Conservation (phyloP, 1,284 basidiomycete species). For the Mycosarcoma maydis region DNA sequence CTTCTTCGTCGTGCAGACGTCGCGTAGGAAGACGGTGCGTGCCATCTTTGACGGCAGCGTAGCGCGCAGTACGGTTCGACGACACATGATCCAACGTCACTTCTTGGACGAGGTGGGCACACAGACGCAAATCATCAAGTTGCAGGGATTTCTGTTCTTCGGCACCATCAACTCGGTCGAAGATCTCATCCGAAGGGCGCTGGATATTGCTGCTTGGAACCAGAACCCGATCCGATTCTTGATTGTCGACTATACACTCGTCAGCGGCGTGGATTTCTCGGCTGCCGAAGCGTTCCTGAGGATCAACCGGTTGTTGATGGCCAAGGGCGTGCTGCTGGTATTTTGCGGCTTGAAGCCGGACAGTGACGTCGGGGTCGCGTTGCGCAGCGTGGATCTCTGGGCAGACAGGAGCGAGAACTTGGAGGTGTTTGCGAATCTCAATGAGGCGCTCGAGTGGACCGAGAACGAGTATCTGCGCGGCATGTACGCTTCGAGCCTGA, state of each 20-base stretch:
- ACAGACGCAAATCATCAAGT: slow-evolving; percentile 86
- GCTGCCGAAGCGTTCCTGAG: slow-evolving; percentile 94
- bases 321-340: slow-evolving; percentile 82
- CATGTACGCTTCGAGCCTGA: slow-evolving; percentile 66
- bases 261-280: slow-evolving; percentile 91
- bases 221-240: slow-evolving; percentile 83
- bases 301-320: slow-evolving; percentile 81
- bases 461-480: slow-evolving; percentile 67
- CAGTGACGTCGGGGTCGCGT: slow-evolving; percentile 57
- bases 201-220: slow-evolving; percentile 80
- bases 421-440: slow-evolving; percentile 83
- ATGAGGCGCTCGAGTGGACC: slow-evolving; percentile 91
- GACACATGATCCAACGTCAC: slow-evolving; percentile 85
- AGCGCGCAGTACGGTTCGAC: slow-evolving; percentile 83
- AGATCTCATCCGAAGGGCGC: slow-evolving; percentile 76
- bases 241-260: slow-evolving; percentile 74
- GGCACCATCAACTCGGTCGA: slow-evolving; percentile 91
- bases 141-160: slow-evolving; percentile 94
- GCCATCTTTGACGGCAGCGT: slow-evolving; percentile 63
- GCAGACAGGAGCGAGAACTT: slow-evolving; percentile 65
- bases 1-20: slow-evolving; percentile 96
- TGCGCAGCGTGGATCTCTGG: slow-evolving; percentile 75
- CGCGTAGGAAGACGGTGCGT: slow-evolving; percentile 71
- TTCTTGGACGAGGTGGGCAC: slow-evolving; percentile 90
- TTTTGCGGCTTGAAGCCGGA: slow-evolving; percentile 78